Evolutionary conservation across 345 rosid genomes (phyloP).

Genomic region (Eutrema yunnanense): DNA sequence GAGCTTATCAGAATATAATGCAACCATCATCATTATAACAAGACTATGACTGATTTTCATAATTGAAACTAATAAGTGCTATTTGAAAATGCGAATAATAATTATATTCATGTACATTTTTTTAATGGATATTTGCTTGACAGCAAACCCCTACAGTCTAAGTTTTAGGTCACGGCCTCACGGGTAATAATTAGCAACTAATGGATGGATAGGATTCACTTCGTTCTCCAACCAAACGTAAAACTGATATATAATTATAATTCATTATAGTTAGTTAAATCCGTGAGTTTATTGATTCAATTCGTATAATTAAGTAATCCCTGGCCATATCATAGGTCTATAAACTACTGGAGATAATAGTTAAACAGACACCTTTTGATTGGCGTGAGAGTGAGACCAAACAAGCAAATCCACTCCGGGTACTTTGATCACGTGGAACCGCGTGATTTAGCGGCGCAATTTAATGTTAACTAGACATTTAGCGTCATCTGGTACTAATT

Average conservation of each 20-base stretch:
- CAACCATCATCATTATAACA: not conserved
- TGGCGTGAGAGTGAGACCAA: constrained; percentile 28
- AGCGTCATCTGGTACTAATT: not conserved
- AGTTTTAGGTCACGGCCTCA: constrained; percentile 32
- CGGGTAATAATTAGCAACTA: constrained; percentile 25
- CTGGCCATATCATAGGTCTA: constrained; percentile 13
- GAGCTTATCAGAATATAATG: not conserved
- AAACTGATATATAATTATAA: not conserved
- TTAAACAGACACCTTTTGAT: not conserved
- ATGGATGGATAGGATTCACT: constrained; percentile 11
- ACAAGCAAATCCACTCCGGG: constrained; percentile 15
- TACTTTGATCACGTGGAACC: constrained; percentile 11
- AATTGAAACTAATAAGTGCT: constrained; percentile 11
- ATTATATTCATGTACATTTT: not conserved
- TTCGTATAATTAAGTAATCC: not conserved
- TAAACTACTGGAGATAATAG: constrained; percentile 5
- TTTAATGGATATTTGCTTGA: constrained; percentile 7
- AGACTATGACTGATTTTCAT: not conserved
- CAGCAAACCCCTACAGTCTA: constrained; percentile 32
- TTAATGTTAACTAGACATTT: constrained; percentile 10
- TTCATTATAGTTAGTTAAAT: not conserved
- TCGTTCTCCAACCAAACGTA: constrained; percentile 12
- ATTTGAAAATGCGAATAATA: constrained; percentile 2
- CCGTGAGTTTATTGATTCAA: constrained; percentile 10
- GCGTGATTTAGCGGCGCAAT: constrained; percentile 27